A percentile compares a stretch with the other conserved stretches of the same genome.
Conservation (phyloP, 192 early-diverging fungal species). For the Chytriomyces hyalinus region DNA sequence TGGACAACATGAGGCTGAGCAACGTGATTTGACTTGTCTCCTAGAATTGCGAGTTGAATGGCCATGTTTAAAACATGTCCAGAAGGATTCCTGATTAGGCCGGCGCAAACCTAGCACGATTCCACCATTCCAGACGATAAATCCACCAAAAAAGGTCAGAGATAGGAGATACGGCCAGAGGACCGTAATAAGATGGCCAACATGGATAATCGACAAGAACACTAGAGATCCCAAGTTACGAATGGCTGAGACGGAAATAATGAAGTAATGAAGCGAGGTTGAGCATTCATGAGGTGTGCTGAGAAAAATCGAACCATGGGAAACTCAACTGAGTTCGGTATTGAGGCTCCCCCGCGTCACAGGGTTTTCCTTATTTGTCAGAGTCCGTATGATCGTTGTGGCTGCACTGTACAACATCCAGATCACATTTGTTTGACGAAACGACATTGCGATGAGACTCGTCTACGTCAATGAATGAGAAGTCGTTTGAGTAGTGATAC, state of each 20-base stretch:
- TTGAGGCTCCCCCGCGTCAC: conserved; percentile 29
- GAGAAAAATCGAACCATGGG: too few species aligned
- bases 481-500: background rate
- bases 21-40: conserved; percentile 86
- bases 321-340: conserved; percentile 1
- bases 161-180: conserved; percentile 62
- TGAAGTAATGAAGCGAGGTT: background rate
- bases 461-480: conserved; percentile 28
- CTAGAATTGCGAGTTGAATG: conserved; percentile 44
- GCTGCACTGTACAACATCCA: conserved; percentile 79
- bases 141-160: conserved; percentile 61
- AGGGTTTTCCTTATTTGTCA: conserved; percentile 27
- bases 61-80: background rate
- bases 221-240: background rate
- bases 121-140: conserved; percentile 79
- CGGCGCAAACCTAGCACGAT: conserved; percentile 73
- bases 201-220: background rate
- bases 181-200: conserved; percentile 24
- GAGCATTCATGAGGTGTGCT: too few species aligned
- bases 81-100: conserved; percentile 7
- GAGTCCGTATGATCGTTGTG: conserved; percentile 21
- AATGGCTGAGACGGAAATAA: background rate
- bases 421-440: conserved; percentile 92
- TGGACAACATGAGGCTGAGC: conserved; percentile 82
- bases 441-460: conserved; percentile 49